A percentile compares a stretch with the other conserved stretches of the same genome.
Evolutionary conservation across 2,329 filamentous ascomycete species (phyloP).

Genomic region (Microdochium trichocladiopsis): DNA sequence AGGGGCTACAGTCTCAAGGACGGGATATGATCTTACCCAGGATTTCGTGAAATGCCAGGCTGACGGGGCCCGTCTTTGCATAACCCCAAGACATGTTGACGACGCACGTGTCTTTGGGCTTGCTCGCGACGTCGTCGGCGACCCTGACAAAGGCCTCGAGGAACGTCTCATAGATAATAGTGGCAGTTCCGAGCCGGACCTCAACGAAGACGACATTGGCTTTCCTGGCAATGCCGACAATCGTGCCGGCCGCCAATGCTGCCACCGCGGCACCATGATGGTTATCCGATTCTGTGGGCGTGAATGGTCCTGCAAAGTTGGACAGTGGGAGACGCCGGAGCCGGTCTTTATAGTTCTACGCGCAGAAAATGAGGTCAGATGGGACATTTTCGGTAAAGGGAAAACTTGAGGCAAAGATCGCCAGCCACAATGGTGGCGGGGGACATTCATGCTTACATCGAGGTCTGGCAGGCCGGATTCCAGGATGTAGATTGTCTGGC

Average conservation of each 20-base stretch:
- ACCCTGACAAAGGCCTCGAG: not conserved
- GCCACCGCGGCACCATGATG: not conserved
- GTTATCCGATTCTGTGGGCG: too few relatives aligned
- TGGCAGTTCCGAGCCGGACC: not conserved
- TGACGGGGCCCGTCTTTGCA: not conserved
- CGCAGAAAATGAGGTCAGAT: too few relatives aligned
- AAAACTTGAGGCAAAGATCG: too few relatives aligned
- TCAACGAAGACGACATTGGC: not conserved
- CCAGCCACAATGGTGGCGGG: too few relatives aligned
- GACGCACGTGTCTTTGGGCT: not conserved
- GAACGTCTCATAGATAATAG: not conserved
- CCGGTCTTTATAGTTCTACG: too few relatives aligned
- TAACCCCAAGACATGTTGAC: not conserved
- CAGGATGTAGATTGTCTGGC: not conserved
- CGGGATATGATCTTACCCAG: too few relatives aligned
- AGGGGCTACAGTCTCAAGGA: too few relatives aligned
- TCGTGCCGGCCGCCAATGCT: not conserved
- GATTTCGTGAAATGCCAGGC: not conserved
- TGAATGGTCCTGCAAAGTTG: too few relatives aligned
- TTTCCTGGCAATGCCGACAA: not conserved
- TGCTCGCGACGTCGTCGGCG: not conserved
- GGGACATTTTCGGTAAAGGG: too few relatives aligned
- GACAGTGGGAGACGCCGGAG: too few relatives aligned
- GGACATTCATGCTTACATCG: too few relatives aligned
- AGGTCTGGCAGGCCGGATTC: not conserved